phyloP scores from a whole-genome alignment of 2,329 filamentous ascomycete genomes.

The Aureobasidium subglaciale region DNA sequence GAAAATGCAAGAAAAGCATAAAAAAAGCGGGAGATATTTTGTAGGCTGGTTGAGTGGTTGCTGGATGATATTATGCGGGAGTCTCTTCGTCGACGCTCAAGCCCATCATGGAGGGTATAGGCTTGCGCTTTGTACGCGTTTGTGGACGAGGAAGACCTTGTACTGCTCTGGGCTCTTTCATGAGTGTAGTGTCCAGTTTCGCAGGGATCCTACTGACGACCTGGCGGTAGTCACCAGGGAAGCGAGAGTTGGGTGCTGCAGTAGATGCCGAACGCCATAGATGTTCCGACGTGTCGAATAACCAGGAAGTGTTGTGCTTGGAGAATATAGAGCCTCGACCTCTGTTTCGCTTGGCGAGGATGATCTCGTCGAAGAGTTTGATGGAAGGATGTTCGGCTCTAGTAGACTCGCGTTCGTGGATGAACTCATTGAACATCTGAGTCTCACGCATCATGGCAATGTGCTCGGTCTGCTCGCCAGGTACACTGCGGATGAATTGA shows the following conservation, averaged over 20 bases:
- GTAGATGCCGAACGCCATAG: slow-evolving; percentile 65
- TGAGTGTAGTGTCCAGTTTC: slow-evolving; percentile 75
- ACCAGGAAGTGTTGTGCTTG: slow-evolving; percentile 55
- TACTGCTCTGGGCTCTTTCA: slow-evolving; percentile 86
- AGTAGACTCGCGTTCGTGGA: slow-evolving; percentile 68
- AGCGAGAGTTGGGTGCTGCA: slow-evolving; percentile 47
- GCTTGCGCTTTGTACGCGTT: slow-evolving; percentile 43
- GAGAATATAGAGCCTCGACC: slow-evolving; percentile 60
- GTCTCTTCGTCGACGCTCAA: slow-evolving; percentile 14
- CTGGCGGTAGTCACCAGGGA: slow-evolving; percentile 48
- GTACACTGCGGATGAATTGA: slow-evolving; percentile 57
- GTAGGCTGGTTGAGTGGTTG: background rate
- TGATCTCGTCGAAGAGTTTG: slow-evolving; percentile 76
- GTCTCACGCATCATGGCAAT: slow-evolving; percentile 57
- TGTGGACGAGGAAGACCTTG: slow-evolving; percentile 68
- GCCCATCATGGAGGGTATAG: slow-evolving; percentile 38
- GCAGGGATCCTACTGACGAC: slow-evolving; percentile 60
- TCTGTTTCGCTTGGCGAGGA: slow-evolving; percentile 67
- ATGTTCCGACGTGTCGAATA: slow-evolving; percentile 68
- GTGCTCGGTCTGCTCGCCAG: slow-evolving; percentile 58
- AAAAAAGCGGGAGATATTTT: too few species aligned
- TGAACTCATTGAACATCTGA: slow-evolving; percentile 74
- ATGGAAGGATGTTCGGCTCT: slow-evolving; percentile 57
- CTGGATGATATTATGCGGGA: background rate
- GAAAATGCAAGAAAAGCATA: background rate